Evolutionary conservation across 1,284 basidiomycete species (phyloP).

Genomic region (Mycena sp.): DNA sequence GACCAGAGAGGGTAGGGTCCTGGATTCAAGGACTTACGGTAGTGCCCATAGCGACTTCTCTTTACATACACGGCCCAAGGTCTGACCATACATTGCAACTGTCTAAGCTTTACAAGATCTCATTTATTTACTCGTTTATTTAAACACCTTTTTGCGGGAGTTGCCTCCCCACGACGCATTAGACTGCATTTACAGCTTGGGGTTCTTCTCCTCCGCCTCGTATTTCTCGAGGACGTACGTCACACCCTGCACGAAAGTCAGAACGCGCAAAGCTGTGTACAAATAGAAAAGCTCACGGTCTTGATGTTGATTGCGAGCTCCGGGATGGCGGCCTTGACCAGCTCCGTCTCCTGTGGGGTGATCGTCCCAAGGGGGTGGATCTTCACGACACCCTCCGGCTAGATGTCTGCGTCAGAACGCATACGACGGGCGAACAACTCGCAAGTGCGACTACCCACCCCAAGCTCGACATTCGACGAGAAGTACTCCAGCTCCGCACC

Average conservation of each 20-base stretch:
- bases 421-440: neutral
- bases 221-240: constrained; percentile 18
- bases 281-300: constrained; percentile 46
- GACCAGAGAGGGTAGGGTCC: too few species aligned
- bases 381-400: constrained; percentile 79
- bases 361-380: constrained; percentile 83
- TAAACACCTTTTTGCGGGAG: neutral
- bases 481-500: constrained; percentile 83
- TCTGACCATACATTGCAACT: too few species aligned
- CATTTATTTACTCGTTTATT: neutral
- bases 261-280: neutral
- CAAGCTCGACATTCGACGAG: constrained; percentile 86
- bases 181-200: constrained; percentile 22
- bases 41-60: too few species aligned
- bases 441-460: constrained; percentile 58
- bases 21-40: too few species aligned
- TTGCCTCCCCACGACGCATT: too few species aligned
- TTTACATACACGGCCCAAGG: too few species aligned
- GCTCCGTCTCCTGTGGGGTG: constrained; percentile 75
- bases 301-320: constrained; percentile 85
- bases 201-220: constrained; percentile 29
- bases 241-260: constrained; percentile 18
- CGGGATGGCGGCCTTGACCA: constrained; percentile 83
- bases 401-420: neutral
- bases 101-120: too few species aligned